Conservation (phyloP, 2,329 filamentous ascomycete genomes). For the Pseudocercospora vitis region DNA sequence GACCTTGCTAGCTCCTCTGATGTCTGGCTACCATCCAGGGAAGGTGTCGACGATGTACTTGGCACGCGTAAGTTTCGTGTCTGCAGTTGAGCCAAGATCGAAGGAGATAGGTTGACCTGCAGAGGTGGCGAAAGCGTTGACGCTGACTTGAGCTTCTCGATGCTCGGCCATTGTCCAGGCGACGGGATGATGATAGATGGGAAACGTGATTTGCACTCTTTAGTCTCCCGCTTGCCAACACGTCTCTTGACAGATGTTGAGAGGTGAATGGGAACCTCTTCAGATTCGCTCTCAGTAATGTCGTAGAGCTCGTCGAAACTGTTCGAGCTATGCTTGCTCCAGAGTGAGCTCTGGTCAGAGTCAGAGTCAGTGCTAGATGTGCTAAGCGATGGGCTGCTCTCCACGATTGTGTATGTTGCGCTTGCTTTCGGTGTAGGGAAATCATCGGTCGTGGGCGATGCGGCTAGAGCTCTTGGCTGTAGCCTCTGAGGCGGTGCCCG, state of each 20-base stretch:
- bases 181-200: slow-evolving; percentile 62
- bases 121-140: slow-evolving; percentile 50
- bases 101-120: slow-evolving; percentile 41
- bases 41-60: slow-evolving; percentile 76
- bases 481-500: slow-evolving; percentile 36
- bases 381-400: slow-evolving; percentile 59
- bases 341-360: slow-evolving; percentile 46
- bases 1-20: slow-evolving; percentile 83
- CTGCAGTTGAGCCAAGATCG: slow-evolving; percentile 68
- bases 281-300: slow-evolving; percentile 74
- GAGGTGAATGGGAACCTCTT: slow-evolving; percentile 52
- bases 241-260: slow-evolving; percentile 53
- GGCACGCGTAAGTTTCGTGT: slow-evolving; percentile 62
- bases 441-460: slow-evolving; percentile 54
- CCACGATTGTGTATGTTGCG: slow-evolving; percentile 21
- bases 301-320: slow-evolving; percentile 89
- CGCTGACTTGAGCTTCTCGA: slow-evolving; percentile 52
- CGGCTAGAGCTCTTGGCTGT: slow-evolving; percentile 38
- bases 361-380: slow-evolving; percentile 58
- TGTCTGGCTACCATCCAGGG: slow-evolving; percentile 81
- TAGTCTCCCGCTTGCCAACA: slow-evolving; percentile 28
- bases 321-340: slow-evolving; percentile 66
- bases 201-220: slow-evolving; percentile 54
- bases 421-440: slow-evolving; percentile 55
- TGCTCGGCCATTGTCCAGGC: slow-evolving; percentile 57